Conservation (phyloP, 495 filamentous ascomycete species). For the Aspergillus panamensis region DNA sequence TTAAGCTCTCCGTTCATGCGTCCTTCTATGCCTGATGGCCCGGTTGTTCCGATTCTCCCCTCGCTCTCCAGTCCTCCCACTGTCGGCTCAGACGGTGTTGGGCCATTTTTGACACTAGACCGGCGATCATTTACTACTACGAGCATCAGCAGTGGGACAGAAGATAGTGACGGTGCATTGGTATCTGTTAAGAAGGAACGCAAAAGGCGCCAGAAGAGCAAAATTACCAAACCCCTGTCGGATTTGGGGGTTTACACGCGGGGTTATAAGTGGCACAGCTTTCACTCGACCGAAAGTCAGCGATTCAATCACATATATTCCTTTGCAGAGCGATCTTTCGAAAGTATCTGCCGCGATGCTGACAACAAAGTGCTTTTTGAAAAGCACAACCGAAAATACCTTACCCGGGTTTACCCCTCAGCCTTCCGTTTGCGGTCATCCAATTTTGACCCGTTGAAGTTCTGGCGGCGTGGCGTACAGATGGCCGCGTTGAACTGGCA, state of each 20-base stretch:
- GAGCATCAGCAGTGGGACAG: constrained; percentile 57
- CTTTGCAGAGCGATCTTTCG: constrained; percentile 80
- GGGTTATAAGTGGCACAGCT: constrained; percentile 79
- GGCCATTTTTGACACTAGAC: constrained; percentile 45
- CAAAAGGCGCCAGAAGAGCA: constrained; percentile 68
- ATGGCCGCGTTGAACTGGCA: constrained; percentile 99
- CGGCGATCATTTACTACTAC: constrained; percentile 53
- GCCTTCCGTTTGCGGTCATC: constrained; percentile 73
- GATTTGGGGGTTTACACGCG: constrained; percentile 84
- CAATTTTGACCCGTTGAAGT: constrained; percentile 88
- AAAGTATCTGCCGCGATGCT: constrained; percentile 65
- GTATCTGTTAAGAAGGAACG: constrained; percentile 43
- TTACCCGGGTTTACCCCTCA: constrained; percentile 92
- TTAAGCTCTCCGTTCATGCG: constrained; percentile 71
- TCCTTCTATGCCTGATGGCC: constrained; percentile 53
- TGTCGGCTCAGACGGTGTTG: constrained; percentile 41
- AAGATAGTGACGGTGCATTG: constrained; percentile 58
- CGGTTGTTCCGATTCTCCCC: constrained; percentile 48
- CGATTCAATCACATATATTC: constrained; percentile 91
- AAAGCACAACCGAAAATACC: constrained; percentile 82
- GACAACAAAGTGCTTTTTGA: constrained; percentile 72
- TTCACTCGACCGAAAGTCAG: constrained; percentile 71
- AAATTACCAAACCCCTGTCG: constrained; percentile 79
- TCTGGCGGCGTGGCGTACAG: constrained; percentile 93
- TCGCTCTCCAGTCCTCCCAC: constrained; percentile 57